A percentile compares a stretch with the other conserved stretches of the same genome.
Conservation (phyloP, 2,329 filamentous ascomycete genomes). For the Thermoascus crustaceus region DNA sequence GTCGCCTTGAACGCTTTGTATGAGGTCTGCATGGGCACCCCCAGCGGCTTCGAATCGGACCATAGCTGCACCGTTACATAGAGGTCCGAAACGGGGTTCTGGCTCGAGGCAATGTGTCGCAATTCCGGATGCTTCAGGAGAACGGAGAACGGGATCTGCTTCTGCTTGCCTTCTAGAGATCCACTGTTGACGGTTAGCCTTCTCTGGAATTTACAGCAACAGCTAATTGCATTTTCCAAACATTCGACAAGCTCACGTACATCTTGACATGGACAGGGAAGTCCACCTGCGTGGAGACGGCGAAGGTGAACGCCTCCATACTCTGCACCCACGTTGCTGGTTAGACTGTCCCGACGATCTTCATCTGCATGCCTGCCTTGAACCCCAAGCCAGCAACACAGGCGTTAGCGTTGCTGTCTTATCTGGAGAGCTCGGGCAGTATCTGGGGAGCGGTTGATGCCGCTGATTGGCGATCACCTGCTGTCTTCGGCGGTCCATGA, state of each 20-base stretch:
- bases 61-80: constrained; percentile 91
- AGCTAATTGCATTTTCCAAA: neutral
- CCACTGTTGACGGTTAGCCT: constrained; percentile 42
- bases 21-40: constrained; percentile 81
- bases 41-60: constrained; percentile 90
- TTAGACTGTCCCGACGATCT: neutral
- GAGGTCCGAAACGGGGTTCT: constrained; percentile 75
- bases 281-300: constrained; percentile 74
- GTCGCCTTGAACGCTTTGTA: constrained; percentile 80
- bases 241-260: constrained; percentile 35
- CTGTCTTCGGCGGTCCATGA: too few relatives aligned
- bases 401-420: neutral
- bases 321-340: constrained; percentile 15
- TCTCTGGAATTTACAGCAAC: constrained; percentile 1
- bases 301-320: constrained; percentile 97
- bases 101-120: constrained; percentile 78
- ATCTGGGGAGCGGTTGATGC: constrained; percentile 1
- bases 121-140: constrained; percentile 72
- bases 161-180: constrained; percentile 69
- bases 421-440: neutral
- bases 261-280: constrained; percentile 60
- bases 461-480: constrained; percentile 1
- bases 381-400: too few relatives aligned
- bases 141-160: constrained; percentile 65
- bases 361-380: constrained; percentile 2